A percentile compares a stretch with the other conserved stretches of the same genome.
These are phyloP conservation scores for Epichloe sylvatica DNA, from an alignment of 2,329 filamentous ascomycete genomes.

Conservation along the genomic window DNA sequence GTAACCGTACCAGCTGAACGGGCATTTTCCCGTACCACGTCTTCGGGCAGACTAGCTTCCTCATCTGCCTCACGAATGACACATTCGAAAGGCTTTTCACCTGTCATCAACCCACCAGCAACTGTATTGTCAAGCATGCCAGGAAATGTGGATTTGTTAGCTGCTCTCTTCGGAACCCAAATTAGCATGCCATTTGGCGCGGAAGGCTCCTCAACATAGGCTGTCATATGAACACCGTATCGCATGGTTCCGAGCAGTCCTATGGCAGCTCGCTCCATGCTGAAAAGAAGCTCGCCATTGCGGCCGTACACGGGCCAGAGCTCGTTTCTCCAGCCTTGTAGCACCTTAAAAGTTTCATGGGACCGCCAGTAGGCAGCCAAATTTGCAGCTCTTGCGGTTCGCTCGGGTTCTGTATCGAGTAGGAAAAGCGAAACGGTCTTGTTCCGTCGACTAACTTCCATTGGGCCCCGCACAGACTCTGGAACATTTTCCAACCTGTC, in stretches of 20 bases:
- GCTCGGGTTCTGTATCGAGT: constrained; percentile 38
- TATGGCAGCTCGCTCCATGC: constrained; percentile 62
- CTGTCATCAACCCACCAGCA: constrained; percentile 63
- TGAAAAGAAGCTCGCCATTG: constrained; percentile 50
- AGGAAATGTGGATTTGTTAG: constrained; percentile 72
- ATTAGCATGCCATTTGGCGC: constrained; percentile 49
- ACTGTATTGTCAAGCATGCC: constrained; percentile 94
- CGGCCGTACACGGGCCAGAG: constrained; percentile 63
- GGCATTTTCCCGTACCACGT: constrained; percentile 47
- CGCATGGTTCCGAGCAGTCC: constrained; percentile 62
- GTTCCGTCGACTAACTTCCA: constrained; percentile 44
- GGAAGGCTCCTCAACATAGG: constrained; percentile 39
- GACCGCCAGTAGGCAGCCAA: constrained; percentile 45
- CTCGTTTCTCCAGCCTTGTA: constrained; percentile 70
- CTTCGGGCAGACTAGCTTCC: constrained; percentile 67
- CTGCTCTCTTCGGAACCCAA: constrained; percentile 70
- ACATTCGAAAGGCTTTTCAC: constrained; percentile 67
- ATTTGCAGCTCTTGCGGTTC: neutral
- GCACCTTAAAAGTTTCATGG: constrained; percentile 57
- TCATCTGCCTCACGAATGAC: constrained; percentile 77
- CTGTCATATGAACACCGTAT: constrained; percentile 73
- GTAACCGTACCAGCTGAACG: constrained; percentile 56
- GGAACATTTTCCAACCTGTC: constrained; percentile 34
- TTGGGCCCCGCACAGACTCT: constrained; percentile 36
- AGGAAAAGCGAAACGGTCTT: constrained; percentile 52